Evolutionary conservation across 129 eudicot genomes (phyloP), one percentile per base, ranked within the genome.

Genomic region (Ambrosia trifida): DNA sequence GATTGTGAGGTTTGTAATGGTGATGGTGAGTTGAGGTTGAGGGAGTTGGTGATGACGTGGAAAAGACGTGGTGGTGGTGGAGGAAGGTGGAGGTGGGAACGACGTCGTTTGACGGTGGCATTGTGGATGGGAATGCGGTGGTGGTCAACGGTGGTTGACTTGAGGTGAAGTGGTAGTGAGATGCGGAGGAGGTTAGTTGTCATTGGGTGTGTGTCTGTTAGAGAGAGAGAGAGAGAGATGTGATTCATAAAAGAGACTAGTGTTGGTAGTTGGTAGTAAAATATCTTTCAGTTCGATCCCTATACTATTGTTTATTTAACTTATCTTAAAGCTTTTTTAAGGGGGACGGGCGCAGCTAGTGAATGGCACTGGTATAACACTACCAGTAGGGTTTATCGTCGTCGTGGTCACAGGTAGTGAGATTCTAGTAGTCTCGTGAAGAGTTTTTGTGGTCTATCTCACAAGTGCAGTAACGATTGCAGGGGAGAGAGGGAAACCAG

Each of bases 101-200:
- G 82, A 36, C 79, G 84, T 1, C 82, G 87, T 3, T 65, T 64
- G 77, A 31, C 63, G 73, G 58, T 75, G 13, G 59, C 78, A 80
- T 66, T 61, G 79, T 30, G 4, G 72, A 77, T 58, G 44, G 57
- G 11, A 45, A 65, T 49, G 59, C 51, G 28, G 28, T 24, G 86
- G 74, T 63, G 70, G 79, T 57, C 72, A 57, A 44, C 35, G 51
- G 65, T 36, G 85, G 47, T 59, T 76, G 72, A 64, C 62, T 77
- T 68, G 32, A 70, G 86, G 52, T 31, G 87, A 19, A 82, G 73
- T 20, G 81, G 76, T 80, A 64, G 86, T 56, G 91, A 85, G 68
- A 91, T 59, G 7, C 82, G 87, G 83, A 87, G 88, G 47, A 85
- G 84, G 65, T 76, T 66, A 16, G 88, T 72, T 57, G 87, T 77